phyloP scores from a whole-genome alignment of 163 green algal genomes.

The Chlamydomonas reinhardtii region DNA sequence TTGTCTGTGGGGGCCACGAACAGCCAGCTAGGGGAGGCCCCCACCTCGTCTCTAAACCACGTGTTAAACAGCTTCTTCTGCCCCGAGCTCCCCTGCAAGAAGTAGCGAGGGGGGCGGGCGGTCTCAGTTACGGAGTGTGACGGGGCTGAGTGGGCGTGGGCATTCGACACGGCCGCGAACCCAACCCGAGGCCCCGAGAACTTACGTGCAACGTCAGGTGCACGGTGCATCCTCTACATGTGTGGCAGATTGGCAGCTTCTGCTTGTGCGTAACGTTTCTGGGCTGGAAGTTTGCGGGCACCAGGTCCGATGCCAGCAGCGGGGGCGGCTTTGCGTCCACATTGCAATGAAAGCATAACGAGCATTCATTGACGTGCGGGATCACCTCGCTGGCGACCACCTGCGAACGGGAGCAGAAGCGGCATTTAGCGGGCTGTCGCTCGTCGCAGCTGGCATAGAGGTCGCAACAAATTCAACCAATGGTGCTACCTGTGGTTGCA shows the following conservation, averaged over 20 bases:
- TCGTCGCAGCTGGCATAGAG: too few species aligned
- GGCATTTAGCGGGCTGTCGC: neutral
- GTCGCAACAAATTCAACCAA: neutral
- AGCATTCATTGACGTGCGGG: conserved; percentile 54
- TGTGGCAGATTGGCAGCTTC: conserved; percentile 44
- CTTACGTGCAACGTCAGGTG: conserved; percentile 50
- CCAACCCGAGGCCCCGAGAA: neutral
- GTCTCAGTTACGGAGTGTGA: neutral
- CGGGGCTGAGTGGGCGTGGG: too few species aligned
- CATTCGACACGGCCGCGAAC: neutral
- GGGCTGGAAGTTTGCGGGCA: conserved; percentile 47
- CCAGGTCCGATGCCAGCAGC: conserved; percentile 32
- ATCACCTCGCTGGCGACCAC: conserved; percentile 1
- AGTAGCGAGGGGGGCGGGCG: neutral
- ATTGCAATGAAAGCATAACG: conserved; percentile 49
- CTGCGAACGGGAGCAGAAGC: neutral
- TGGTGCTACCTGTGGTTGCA: neutral
- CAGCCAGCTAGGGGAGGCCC: conserved; percentile 60
- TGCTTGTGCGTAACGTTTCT: conserved; percentile 46
- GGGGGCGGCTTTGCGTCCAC: conserved; percentile 13
- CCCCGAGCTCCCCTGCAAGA: conserved; percentile 40
- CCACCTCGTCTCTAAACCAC: conserved; percentile 56
- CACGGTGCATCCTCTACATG: conserved; percentile 54
- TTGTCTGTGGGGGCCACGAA: conserved; percentile 54
- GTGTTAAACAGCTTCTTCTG: conserved; percentile 58